A percentile compares a stretch with the other conserved stretches of the same genome.
Conservation (phyloP, 116 monocot species). For the Phalaenopsis hybrid region DNA sequence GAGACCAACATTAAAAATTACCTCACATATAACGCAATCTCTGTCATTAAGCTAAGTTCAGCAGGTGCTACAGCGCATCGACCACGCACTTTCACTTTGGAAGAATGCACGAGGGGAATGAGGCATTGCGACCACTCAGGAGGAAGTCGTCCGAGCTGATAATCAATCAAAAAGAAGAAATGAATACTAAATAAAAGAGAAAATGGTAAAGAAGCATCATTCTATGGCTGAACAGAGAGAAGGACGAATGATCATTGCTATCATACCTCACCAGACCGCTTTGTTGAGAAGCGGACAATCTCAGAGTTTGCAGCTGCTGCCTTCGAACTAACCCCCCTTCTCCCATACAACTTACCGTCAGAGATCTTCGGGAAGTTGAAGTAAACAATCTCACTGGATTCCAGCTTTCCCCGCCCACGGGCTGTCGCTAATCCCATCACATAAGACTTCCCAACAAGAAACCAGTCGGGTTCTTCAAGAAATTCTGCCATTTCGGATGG, state of each 20-base stretch:
- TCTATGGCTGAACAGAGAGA: neutral
- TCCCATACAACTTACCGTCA: constrained; percentile 14
- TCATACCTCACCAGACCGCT: constrained; percentile 64
- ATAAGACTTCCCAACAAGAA: constrained; percentile 59
- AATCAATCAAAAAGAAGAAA: neutral
- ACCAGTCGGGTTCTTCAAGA: constrained; percentile 64
- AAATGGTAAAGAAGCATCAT: neutral
- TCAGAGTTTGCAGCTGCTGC: constrained; percentile 37
- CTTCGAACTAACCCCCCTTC: constrained; percentile 40
- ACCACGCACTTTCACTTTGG: constrained; percentile 70
- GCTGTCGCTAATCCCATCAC: constrained; percentile 53
- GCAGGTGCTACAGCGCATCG: constrained; percentile 32
- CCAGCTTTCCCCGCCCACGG: constrained; percentile 45
- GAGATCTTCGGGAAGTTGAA: constrained; percentile 48
- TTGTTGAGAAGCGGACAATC: constrained; percentile 82
- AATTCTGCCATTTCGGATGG: constrained; percentile 45
- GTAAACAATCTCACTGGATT: constrained; percentile 55
- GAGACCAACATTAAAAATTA: constrained; percentile 8
- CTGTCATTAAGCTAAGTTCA: constrained; percentile 61
- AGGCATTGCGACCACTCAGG: constrained; percentile 66
- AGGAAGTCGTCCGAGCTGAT: constrained; percentile 69
- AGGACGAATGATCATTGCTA: neutral
- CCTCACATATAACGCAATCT: constrained; percentile 65
- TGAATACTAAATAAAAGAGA: neutral
- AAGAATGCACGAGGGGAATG: constrained; percentile 67